These are phyloP conservation scores for Macrophomina tecta DNA, from an alignment of 2,329 filamentous ascomycete genomes.

Conservation along the genomic window DNA sequence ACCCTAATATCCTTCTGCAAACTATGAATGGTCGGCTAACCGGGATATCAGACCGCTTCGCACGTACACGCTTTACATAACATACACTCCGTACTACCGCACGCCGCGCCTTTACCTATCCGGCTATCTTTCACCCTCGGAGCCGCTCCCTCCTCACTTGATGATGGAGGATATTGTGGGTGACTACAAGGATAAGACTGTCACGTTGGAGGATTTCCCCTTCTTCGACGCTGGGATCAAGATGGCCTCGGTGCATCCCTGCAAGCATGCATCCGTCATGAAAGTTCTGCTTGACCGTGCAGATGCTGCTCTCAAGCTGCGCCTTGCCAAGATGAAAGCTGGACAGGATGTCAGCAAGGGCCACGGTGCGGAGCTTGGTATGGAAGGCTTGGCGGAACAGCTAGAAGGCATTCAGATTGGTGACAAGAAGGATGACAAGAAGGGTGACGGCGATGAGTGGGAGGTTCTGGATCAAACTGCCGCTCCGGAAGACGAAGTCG, in stretches of 20 bases:
- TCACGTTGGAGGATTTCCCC: constrained; percentile 96
- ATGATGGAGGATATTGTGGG: constrained; percentile 99
- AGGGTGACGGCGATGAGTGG: constrained; percentile 64
- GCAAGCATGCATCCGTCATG: constrained; percentile 97
- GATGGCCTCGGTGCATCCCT: constrained; percentile 96
- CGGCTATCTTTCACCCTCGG: constrained; percentile 79
- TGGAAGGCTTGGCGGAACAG: constrained; percentile 87
- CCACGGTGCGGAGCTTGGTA: constrained; percentile 58
- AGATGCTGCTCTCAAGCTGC: constrained; percentile 87
- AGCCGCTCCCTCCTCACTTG: constrained; percentile 78
- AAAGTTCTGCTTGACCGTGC: constrained; percentile 95
- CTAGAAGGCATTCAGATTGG: constrained; percentile 67
- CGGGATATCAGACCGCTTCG: constrained; percentile 69
- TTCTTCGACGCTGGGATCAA: constrained; percentile 91
- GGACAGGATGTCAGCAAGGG: constrained; percentile 58
- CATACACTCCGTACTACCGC: constrained; percentile 95
- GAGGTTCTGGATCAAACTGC: constrained; percentile 62
- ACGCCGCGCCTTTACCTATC: constrained; percentile 95
- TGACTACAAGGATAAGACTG: constrained; percentile 98
- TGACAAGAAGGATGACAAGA: constrained; percentile 52
- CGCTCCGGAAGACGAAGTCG: constrained; percentile 73
- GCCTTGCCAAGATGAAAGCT: constrained; percentile 78
- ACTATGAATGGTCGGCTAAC: constrained; percentile 30
- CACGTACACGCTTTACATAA: constrained; percentile 98
- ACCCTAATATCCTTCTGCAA: neutral